Evolutionary conservation across 2,329 filamentous ascomycete genomes (phyloP), one percentile per base, ranked within the genome.

Genomic region (Didymella pomorum): DNA sequence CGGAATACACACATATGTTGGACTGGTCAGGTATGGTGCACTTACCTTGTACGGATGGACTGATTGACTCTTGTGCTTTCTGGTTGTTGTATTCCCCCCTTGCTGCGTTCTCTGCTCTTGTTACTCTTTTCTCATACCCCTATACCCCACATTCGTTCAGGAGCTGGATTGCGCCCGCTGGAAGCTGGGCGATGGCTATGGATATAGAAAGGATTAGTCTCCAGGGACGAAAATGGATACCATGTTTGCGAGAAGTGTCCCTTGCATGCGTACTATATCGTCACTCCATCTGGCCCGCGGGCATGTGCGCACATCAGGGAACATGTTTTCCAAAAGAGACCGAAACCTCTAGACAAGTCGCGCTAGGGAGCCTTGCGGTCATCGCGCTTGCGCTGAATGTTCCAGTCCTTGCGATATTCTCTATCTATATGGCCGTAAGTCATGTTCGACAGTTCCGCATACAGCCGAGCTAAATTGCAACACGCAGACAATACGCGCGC

Each of bases 181-280:
- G 62, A 45, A 42, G 45, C 29, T 53, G 37, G 55, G 55, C 39
- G 25, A 42, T 65, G 68, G 62, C 61, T 59, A 57, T 64, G 65
- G 66, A 56, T 63, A 69, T 64, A 75, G 72, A 75, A 72, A 73
- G 67, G 71, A 64, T 66, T 65, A 68, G 67, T 71, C 71, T 74
- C 72, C 72, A 74, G 62, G 71, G 72, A 73, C 63, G 67, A 71
- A 75, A 74, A 71, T 67, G 61, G 58, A 69, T 69, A 64, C 61
- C 66, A 66, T 52, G 43, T 45, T 58, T 53, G 47, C 46, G 48
- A 58, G n/a, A n/a, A n/a, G n/a, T n/a, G n/a, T n/a, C n/a, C n/a
- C n/a, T n/a, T n/a, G n/a, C n/a, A n/a, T n/a, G n/a, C n/a, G n/a
- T n/a, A n/a, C n/a, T n/a, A n/a, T n/a, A n/a, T n/a, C n/a, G n/a